Evolutionary conservation across 1,284 basidiomycete species (phyloP).

Genomic region (Malassezia yamatoensis): DNA sequence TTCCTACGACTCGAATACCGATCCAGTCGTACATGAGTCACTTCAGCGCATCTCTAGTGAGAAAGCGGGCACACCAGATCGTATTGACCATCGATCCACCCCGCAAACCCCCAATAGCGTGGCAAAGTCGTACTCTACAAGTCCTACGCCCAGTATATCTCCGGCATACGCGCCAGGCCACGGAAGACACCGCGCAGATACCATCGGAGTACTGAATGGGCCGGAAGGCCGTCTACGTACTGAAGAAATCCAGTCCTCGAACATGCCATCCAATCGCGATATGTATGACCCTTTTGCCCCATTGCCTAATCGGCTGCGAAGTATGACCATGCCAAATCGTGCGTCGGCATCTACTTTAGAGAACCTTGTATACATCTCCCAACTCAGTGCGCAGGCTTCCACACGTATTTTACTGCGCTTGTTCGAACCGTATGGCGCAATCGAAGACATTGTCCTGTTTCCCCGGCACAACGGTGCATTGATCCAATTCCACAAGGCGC

Average conservation of each 20-base stretch:
- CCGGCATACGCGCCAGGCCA: slow-evolving; percentile 5
- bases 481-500: slow-evolving; percentile 7
- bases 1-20: not conserved
- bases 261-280: not conserved
- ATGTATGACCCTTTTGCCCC: not conserved
- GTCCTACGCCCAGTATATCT: not conserved
- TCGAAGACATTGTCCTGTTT: slow-evolving; percentile 13
- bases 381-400: slow-evolving; percentile 8
- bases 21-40: not conserved
- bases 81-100: not conserved
- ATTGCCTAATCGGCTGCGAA: slow-evolving; percentile 3
- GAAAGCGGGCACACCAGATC: not conserved
- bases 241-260: slow-evolving; percentile 28
- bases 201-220: slow-evolving; percentile 37
- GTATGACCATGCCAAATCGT: not conserved
- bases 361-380: slow-evolving; percentile 5
- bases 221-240: slow-evolving; percentile 32
- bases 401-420: slow-evolving; percentile 9
- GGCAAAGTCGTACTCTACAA: not conserved
- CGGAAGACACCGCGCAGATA: slow-evolving; percentile 35
- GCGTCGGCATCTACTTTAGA: not conserved
- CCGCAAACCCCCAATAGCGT: not conserved
- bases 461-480: slow-evolving; percentile 6
- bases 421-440: slow-evolving; percentile 16
- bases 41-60: slow-evolving; percentile 1